Base-by-base conservation (phyloP, 208 protist species). In the Entamoeba histolytica region DNA sequence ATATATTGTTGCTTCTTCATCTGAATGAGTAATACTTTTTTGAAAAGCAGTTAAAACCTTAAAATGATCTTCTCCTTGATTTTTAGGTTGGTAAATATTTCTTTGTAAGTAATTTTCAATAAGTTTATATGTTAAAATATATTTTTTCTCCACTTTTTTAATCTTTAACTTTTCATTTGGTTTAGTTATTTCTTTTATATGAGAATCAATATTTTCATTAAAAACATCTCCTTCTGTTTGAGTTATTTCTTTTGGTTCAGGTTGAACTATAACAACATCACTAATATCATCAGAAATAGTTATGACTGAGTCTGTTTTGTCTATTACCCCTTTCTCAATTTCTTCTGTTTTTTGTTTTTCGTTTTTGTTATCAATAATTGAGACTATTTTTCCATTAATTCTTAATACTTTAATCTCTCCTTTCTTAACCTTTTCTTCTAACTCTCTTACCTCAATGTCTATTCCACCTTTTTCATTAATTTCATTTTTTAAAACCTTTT, bases 1-100 rank as follows among this genome's bases (percentile, higher is more conserved):
- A 91, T 96, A 96, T 1, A 96, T 52, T 12, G 95, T 4, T 17
- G 96, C 96, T 57, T 96, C 94, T 39, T 57, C 44, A 49, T 96
- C 96, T 61, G 92, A 94, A n/a, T 35, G 28, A 12, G 28, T 28
- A 4, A 87, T 87, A 44, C 61, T 87, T 35, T 87, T 87, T 12
- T 87, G 61, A 87, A 87, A 35, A 39, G 61, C 61, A 87, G 1
- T 87, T 12, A 87, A 31, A 28, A 87, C 10, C 8, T 31, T 31
- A 6, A 31, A 31, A 35, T 87, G 61, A n/a, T 28, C 10, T 35
- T 87, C 61, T 35, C 61, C 61, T 87, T 87, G 17, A 12, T 87
- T 87, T 28, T 87, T 8, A 31, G 17, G 31, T 39, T 35, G 17
- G 28, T 87, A 87, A 39, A 39, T n/a, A 31, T 8, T 87, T 87